phyloP scores from a whole-genome alignment of 495 filamentous ascomycete genomes.

The Pseudotulostoma volvatum region DNA sequence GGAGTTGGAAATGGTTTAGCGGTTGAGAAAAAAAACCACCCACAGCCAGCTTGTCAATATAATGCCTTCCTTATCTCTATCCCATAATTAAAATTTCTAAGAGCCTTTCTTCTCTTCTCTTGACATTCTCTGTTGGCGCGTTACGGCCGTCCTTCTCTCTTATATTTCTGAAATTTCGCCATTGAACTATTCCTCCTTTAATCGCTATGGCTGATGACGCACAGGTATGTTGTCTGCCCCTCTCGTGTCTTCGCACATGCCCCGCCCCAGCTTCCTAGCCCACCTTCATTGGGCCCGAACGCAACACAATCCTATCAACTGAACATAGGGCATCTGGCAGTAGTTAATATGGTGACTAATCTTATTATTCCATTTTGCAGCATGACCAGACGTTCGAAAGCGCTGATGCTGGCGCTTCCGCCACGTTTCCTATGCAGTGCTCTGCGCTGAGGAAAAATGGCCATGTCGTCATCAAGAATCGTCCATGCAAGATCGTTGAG shows the following conservation, averaged over 20 bases:
- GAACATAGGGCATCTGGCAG: no score
- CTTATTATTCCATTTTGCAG: slow-evolving; percentile 23
- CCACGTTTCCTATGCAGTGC: slow-evolving; percentile 95
- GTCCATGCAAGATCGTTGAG: slow-evolving; percentile 99
- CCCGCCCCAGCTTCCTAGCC: slow-evolving; percentile 15
- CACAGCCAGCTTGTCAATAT: slow-evolving; percentile 1
- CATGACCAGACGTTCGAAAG: slow-evolving; percentile 85
- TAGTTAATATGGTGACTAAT: no score
- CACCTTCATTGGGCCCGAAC: slow-evolving; percentile 13
- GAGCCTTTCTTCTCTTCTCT: slow-evolving; percentile 3
- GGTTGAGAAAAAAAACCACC: no score
- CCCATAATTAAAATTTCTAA: no score
- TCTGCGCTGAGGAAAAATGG: slow-evolving; percentile 99
- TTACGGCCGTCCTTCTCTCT: slow-evolving; percentile 12
- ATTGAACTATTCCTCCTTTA: no score
- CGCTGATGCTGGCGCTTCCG: slow-evolving; percentile 84
- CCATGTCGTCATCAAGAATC: slow-evolving; percentile 90
- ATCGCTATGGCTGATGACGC: slow-evolving; percentile 37
- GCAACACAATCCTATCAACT: no score
- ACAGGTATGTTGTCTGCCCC: slow-evolving; percentile 19
- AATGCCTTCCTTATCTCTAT: neutral
- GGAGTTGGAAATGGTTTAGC: no score
- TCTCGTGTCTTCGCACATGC: slow-evolving; percentile 10
- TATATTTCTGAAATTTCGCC: slow-evolving; percentile 18
- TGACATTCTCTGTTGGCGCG: slow-evolving; percentile 5